phyloP scores from a whole-genome alignment of 768 basidiomycete genomes.

The Russula olivacea region DNA sequence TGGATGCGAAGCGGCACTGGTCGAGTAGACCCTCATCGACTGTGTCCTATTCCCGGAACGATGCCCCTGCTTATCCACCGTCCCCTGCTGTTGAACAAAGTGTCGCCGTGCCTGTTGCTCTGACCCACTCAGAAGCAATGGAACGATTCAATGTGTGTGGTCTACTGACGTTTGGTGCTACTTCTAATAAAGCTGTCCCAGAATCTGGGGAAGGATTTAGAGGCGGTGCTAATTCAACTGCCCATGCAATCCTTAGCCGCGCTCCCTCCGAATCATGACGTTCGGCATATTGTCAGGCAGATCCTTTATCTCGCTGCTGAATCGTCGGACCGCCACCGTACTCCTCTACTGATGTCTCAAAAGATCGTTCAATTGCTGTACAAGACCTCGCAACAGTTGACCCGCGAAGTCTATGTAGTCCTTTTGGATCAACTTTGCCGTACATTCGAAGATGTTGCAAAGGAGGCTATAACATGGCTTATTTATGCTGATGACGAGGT shows the following conservation, averaged over 20 bases:
- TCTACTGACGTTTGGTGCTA: not conserved
- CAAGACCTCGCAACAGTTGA: conserved; percentile 79
- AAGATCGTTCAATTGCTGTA: conserved; percentile 94
- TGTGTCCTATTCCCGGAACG: conserved; percentile 53
- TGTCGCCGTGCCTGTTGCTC: conserved; percentile 36
- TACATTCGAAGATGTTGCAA: conserved; percentile 85
- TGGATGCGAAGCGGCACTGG: conserved; percentile 51
- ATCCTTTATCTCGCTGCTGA: conserved; percentile 78
- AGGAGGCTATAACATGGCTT: conserved; percentile 96
- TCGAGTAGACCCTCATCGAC: conserved; percentile 68
- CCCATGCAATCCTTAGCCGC: conserved; percentile 62
- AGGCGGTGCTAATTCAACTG: conserved; percentile 72
- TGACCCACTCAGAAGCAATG: conserved; percentile 78
- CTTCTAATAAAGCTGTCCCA: conserved; percentile 27
- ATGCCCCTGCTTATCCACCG: conserved; percentile 45
- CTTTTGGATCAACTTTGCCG: conserved; percentile 86
- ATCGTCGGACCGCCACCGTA: conserved; percentile 73
- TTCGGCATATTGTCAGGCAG: conserved; percentile 78
- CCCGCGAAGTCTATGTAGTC: conserved; percentile 88
- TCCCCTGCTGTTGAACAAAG: conserved; percentile 59
- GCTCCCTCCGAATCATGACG: conserved; percentile 78
- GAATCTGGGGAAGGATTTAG: conserved; percentile 57
- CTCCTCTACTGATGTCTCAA: conserved; percentile 89
- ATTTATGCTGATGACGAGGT: conserved; percentile 96
- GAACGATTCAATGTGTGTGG: conserved; percentile 73